phyloP scores from a whole-genome alignment of 352 stramenopile species.

The Pythium phragmitis region DNA sequence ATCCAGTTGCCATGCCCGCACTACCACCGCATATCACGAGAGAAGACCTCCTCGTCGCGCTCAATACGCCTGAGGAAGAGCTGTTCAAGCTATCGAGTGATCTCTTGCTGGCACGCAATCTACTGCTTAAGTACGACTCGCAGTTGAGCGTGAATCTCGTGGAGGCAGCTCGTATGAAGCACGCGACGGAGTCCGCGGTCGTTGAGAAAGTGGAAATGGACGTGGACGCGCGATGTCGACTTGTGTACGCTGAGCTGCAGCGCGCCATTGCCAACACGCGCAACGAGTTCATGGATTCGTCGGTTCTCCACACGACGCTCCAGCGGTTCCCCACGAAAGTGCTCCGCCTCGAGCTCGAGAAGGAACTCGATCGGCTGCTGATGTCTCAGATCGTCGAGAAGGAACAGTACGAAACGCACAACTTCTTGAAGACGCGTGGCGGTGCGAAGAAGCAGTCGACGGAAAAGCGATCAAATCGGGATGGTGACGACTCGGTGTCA shows the following conservation, averaged over 20 bases:
- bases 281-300: slow-evolving; percentile 90
- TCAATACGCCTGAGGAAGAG: slow-evolving; percentile 74
- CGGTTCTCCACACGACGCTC: slow-evolving; percentile 83
- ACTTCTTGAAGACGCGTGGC: slow-evolving; percentile 35
- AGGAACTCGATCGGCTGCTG: slow-evolving; percentile 89
- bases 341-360: slow-evolving; percentile 88
- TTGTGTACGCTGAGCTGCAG: slow-evolving; percentile 91
- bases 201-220: slow-evolving; percentile 69
- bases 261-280: slow-evolving; percentile 77
- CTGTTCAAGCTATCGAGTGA: slow-evolving; percentile 65
- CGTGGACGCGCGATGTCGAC: slow-evolving; percentile 80
- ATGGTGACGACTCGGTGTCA: slow-evolving; percentile 37
- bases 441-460: background rate
- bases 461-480: background rate
- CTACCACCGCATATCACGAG: slow-evolving; percentile 46
- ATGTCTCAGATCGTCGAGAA: slow-evolving; percentile 80
- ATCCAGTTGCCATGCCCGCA: slow-evolving; percentile 8
- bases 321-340: slow-evolving; percentile 91
- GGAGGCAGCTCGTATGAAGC: slow-evolving; percentile 36
- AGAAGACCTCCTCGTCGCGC: slow-evolving; percentile 54
- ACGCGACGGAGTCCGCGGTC: slow-evolving; percentile 28
- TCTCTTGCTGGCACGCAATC: slow-evolving; percentile 48
- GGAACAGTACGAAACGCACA: slow-evolving; percentile 57
- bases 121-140: slow-evolving; percentile 70
- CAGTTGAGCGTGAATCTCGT: slow-evolving; percentile 54